Evolutionary conservation across 352 stramenopile genomes (phyloP).

Genomic region (Phytophthora ohioensis): DNA sequence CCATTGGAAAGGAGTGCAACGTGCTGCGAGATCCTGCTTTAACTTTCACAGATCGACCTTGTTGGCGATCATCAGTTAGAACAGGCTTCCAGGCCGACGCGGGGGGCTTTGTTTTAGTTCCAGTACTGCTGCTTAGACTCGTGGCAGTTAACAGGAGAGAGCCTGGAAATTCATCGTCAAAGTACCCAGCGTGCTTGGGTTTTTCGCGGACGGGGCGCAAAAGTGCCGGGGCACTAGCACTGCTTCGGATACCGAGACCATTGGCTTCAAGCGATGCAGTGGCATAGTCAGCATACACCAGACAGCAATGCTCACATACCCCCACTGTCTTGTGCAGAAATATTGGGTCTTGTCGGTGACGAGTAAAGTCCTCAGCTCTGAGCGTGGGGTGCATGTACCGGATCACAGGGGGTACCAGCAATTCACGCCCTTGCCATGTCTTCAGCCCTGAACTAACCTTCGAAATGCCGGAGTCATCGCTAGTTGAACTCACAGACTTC

Average conservation of each 20-base stretch:
- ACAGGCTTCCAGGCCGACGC: conserved; percentile 72
- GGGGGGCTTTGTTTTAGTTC: conserved; percentile 47
- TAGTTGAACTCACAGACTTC: conserved; percentile 22
- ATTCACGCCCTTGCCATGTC: conserved; percentile 48
- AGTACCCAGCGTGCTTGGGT: conserved; percentile 48
- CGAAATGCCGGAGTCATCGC: conserved; percentile 11
- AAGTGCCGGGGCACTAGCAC: conserved; percentile 66
- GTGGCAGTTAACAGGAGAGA: conserved; percentile 29
- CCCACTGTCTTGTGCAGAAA: conserved; percentile 94
- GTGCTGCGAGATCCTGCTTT: conserved; percentile 37
- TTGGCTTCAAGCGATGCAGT: conserved; percentile 81
- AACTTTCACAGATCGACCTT: conserved; percentile 16
- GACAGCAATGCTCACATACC: conserved; percentile 94
- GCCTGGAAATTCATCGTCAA: conserved; percentile 50
- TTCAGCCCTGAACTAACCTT: conserved; percentile 20
- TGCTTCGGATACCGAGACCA: conserved; percentile 49
- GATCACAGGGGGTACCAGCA: conserved; percentile 93
- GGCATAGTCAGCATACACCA: conserved; percentile 93
- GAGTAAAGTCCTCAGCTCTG: conserved; percentile 80
- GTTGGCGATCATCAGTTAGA: conserved; percentile 26
- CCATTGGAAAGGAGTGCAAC: conserved; percentile 47
- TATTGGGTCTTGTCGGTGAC: conserved; percentile 92
- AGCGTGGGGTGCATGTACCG: conserved; percentile 91
- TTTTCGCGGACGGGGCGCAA: conserved; percentile 67
- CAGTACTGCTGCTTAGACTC: conserved; percentile 9